Evolutionary conservation across 108 stramenopile species (phyloP), one percentile per base, ranked within the genome.

Genomic region (Fistulifera solaris): DNA sequence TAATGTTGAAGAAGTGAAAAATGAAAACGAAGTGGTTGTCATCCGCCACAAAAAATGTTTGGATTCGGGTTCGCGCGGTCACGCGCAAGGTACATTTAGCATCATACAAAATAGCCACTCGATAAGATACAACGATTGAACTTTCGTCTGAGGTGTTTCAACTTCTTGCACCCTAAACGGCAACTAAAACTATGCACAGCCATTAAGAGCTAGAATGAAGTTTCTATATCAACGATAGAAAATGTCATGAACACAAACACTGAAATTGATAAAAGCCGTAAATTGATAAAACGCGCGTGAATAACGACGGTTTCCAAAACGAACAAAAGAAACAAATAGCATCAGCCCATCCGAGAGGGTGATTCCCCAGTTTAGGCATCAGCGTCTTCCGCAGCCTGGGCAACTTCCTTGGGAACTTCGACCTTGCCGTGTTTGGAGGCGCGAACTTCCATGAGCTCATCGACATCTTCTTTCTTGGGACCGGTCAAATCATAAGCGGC

Each of bases 371-470:
- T 18, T 24, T 16, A 23, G 4, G 54, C 17, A 54, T 35, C 54
- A 38, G 18, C 16, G 12, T 64, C 68, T 10, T 38, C 24, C 3
- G 31, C 21, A 28, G 93, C 85, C 18, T 75, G 72, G 6, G 31
- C 31, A 39, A 77, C 71, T 46, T 77, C 71, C 38, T 48, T 56
- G 1, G 76, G 76, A 6, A 77, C 76, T 50, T 72, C 71, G 23
- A 72, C 71, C 66, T 71, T 70, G 56, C 78, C 78, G 49, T 77
- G 87, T 1, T 63, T 43, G 49, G 78, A 77, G 24, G 76, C 65
- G 18, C 73, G 73, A 41, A 79, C 48, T 38, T 81, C 77, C 63
- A 71, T 63, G 56, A 85, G 75, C 48, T 77, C 80, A 27, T 77
- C 75, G 44, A 85, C 87, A 45, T 83, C 67, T 15, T 66, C 56